Conservation (phyloP, 176 grass and related monocot species). For the Elaeis guineensis region DNA sequence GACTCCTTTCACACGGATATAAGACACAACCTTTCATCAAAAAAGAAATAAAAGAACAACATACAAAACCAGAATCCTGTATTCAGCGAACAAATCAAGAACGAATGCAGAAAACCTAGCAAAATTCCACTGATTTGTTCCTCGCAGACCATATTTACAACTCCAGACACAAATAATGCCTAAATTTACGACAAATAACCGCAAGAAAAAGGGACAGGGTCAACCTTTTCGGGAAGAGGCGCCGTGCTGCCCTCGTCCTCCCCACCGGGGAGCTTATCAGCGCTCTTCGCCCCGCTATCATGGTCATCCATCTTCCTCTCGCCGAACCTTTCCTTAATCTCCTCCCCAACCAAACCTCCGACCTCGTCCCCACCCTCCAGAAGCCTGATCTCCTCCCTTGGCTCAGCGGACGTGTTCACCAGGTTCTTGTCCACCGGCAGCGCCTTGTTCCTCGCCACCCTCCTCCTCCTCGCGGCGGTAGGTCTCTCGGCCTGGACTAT, state of each 20-base stretch:
- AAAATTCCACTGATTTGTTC: too few species aligned
- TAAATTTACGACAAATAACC: neutral
- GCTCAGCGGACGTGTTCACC: slow-evolving; percentile 18
- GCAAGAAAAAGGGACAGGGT: slow-evolving; percentile 15
- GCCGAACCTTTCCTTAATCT: slow-evolving; percentile 13
- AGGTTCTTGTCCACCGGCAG: slow-evolving; percentile 10
- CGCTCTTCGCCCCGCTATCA: slow-evolving; percentile 52
- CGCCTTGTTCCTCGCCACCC: slow-evolving; percentile 29
- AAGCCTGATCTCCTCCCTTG: slow-evolving; percentile 33
- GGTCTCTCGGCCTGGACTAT: slow-evolving; percentile 32
- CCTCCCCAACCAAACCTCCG: slow-evolving; percentile 8
- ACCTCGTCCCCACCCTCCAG: slow-evolving; percentile 29
- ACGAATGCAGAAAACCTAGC: too few species aligned
- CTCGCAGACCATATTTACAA: too few species aligned
- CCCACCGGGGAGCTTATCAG: slow-evolving; percentile 33
- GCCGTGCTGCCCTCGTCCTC: slow-evolving; percentile 57
- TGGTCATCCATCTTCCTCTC: slow-evolving; percentile 51
- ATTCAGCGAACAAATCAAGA: too few species aligned
- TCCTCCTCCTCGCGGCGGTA: slow-evolving; percentile 22
- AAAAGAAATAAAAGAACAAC: too few species aligned
- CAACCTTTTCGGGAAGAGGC: slow-evolving; percentile 76
- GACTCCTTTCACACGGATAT: too few species aligned
- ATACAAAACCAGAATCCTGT: too few species aligned
- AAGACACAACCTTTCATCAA: too few species aligned
- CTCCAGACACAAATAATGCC: neutral